Conservation (phyloP, 768 basidiomycete species). For the Russula virescens region DNA sequence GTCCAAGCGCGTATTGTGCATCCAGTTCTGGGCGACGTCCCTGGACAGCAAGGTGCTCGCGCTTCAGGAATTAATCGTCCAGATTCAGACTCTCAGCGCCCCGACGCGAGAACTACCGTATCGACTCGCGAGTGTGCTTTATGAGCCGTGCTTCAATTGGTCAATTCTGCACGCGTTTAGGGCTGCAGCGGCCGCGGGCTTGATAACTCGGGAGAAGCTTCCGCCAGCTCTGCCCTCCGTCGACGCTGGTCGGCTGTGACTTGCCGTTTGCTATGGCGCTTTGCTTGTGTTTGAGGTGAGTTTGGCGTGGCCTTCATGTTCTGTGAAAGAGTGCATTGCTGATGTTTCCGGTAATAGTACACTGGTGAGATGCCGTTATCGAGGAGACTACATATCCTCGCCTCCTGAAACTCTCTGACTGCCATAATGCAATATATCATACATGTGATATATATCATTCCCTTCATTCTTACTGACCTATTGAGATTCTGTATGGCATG, state of each 20-base stretch:
- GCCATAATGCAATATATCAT: no score
- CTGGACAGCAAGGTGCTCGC: no score
- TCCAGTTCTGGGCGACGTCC: no score
- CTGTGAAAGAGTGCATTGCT: background rate
- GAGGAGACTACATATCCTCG: constrained; percentile 5
- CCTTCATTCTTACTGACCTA: no score
- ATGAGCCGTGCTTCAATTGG: background rate
- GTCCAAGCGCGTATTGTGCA: no score
- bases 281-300: constrained; percentile 9
- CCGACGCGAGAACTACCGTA: background rate
- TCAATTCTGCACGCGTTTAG: background rate
- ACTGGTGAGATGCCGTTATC: background rate
- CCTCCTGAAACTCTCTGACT: background rate
- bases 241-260: background rate
- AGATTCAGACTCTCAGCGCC: background rate
- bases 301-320: background rate
- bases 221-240: background rate
- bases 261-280: background rate
- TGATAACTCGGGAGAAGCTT: background rate
- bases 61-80: no score
- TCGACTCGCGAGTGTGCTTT: background rate
- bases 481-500: no score
- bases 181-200: background rate
- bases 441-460: no score
- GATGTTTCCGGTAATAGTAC: background rate